phyloP scores from a whole-genome alignment of 306 rosid genomes.

The Quercus robur region DNA sequence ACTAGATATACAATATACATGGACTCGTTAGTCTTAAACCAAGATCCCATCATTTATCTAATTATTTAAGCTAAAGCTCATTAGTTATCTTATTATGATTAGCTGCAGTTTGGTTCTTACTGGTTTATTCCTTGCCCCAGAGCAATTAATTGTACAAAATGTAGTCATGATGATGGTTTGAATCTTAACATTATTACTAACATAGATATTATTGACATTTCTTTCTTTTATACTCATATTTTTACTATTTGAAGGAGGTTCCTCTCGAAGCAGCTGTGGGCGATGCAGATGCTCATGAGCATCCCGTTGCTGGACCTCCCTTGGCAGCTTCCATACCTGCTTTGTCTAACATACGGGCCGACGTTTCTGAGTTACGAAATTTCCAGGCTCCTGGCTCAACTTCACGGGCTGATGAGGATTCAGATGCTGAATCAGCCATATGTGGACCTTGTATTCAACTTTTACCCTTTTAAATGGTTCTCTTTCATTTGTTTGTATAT shows the following conservation, averaged over 20 bases:
- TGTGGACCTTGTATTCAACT: conserved; percentile 1
- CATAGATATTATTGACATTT: background rate
- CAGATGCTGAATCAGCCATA: background rate
- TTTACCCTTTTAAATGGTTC: background rate
- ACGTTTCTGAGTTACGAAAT: background rate
- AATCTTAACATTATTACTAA: background rate
- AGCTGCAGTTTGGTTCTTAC: background rate
- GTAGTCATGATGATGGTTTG: background rate
- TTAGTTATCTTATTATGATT: background rate
- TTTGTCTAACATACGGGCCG: conserved; percentile 7
- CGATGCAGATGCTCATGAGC: background rate
- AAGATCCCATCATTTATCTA: no score
- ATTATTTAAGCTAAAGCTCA: background rate
- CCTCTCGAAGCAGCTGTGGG: background rate
- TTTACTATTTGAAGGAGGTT: background rate
- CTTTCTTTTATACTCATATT: background rate
- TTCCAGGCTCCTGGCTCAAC: background rate
- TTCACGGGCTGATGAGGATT: background rate
- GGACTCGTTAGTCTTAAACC: no score
- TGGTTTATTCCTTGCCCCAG: background rate
- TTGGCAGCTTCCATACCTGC: background rate
- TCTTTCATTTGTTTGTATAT: background rate
- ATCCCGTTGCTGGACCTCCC: background rate
- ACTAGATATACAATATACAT: no score
- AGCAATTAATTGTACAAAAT: background rate